phyloP scores from a whole-genome alignment of 768 basidiomycete genomes.

The Suillus subluteus region DNA sequence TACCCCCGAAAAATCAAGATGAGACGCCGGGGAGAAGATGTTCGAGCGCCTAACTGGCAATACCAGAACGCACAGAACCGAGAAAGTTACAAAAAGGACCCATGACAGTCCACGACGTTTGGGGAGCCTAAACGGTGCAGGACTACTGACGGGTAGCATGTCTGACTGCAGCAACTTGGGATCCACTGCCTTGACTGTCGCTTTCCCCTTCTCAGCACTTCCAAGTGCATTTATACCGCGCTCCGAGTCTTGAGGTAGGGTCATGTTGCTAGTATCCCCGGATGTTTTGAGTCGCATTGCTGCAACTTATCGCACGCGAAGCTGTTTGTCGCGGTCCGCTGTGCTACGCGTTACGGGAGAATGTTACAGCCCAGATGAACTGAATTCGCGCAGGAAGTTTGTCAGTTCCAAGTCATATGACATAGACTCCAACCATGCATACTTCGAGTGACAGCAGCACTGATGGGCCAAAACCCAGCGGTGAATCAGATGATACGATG shows the following conservation, averaged over 20 bases:
- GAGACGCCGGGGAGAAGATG: constrained; percentile 4
- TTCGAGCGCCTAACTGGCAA: constrained; percentile 16
- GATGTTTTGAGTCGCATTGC: constrained; percentile 1
- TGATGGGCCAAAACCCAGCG: no score
- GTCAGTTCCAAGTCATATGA: neutral
- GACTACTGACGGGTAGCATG: constrained; percentile 7
- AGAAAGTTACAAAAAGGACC: constrained; percentile 21
- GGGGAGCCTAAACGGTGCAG: neutral
- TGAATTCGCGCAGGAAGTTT: neutral
- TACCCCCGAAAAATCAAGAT: constrained; percentile 2
- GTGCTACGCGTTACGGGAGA: neutral
- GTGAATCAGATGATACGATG: no score
- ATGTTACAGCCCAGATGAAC: neutral
- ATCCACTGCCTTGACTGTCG: neutral
- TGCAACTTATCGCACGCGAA: constrained; percentile 4
- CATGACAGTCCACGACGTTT: constrained; percentile 18
- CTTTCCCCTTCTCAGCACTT: constrained; percentile 7
- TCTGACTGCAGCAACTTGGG: neutral
- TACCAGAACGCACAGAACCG: constrained; percentile 21
- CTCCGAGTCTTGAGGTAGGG: neutral
- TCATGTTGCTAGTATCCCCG: constrained; percentile 10
- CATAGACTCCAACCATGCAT: no score
- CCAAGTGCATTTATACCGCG: constrained; percentile 7
- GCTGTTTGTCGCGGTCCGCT: neutral
- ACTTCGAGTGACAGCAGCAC: no score